A percentile compares a stretch with the other conserved stretches of the same genome.
Evolutionary conservation across 2,329 filamentous ascomycete genomes (phyloP).

Genomic region (Cladosporium sp.): DNA sequence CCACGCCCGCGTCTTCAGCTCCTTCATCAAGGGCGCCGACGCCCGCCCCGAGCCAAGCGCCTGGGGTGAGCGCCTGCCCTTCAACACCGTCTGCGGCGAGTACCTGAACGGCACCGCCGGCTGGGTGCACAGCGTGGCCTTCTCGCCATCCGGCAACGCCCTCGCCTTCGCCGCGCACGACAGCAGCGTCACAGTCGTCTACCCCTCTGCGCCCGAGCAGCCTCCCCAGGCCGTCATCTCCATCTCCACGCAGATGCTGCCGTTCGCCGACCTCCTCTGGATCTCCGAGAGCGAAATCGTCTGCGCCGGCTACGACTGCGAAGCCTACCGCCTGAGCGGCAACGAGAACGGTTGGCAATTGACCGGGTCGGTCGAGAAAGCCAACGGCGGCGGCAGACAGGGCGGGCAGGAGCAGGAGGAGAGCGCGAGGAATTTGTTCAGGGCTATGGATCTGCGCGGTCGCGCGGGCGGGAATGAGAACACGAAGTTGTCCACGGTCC

Average conservation of each 20-base stretch:
- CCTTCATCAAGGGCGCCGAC: conserved; percentile 95
- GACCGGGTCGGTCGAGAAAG: conserved; percentile 71
- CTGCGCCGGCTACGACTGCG: conserved; percentile 83
- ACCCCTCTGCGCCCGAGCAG: conserved; percentile 86
- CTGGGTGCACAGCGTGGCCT: conserved; percentile 91
- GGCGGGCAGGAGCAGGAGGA: conserved; percentile 67
- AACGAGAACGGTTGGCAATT: conserved; percentile 78
- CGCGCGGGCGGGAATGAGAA: conserved; percentile 74
- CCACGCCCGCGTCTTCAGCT: conserved; percentile 89
- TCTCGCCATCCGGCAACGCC: conserved; percentile 89
- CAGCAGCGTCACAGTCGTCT: conserved; percentile 94
- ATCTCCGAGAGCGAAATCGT: conserved; percentile 89
- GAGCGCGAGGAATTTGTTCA: conserved; percentile 95
- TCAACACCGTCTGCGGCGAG: conserved; percentile 98
- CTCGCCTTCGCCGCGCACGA: conserved; percentile 93
- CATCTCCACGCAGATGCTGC: conserved; percentile 82
- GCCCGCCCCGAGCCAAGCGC: conserved; percentile 76
- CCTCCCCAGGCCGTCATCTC: conserved; percentile 86
- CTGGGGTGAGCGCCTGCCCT: conserved; percentile 94
- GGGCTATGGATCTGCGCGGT: conserved; percentile 97
- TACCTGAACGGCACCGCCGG: conserved; percentile 94
- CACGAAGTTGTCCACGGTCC: conserved; percentile 88
- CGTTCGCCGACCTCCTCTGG: conserved; percentile 92
- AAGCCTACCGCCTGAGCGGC: conserved; percentile 86
- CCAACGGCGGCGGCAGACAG: conserved; percentile 33